Conservation (phyloP, 225 moss, liverwort and hornwort species). For the Polytrichum commune region DNA sequence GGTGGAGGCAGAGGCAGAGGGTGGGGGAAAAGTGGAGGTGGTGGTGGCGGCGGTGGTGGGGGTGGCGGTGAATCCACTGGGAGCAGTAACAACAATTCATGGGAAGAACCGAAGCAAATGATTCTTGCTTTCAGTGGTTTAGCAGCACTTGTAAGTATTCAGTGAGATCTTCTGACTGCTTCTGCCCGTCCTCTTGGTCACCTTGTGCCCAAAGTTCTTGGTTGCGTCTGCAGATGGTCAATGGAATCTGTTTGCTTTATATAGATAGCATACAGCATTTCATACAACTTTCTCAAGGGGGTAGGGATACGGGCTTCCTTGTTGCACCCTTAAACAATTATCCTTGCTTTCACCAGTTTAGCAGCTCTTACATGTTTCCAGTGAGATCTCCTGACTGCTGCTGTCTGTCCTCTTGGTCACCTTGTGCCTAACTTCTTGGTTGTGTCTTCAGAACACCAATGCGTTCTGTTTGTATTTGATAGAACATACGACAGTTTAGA, state of each 20-base stretch:
- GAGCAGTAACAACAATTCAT: constrained; percentile 38
- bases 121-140: constrained; percentile 78
- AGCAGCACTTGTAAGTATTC: constrained; percentile 66
- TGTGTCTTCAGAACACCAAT: background rate
- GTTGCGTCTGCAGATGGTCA: background rate
- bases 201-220: too few relatives aligned
- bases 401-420: background rate
- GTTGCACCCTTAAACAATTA: too few relatives aligned
- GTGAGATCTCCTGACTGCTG: background rate
- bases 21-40: constrained; percentile 54
- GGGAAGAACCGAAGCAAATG: constrained; percentile 83
- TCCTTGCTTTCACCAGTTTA: constrained; percentile 70
- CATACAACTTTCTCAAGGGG: too few relatives aligned
- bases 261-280: too few relatives aligned
- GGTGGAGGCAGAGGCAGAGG: constrained; percentile 65
- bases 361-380: constrained; percentile 58
- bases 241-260: background rate
- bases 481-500: too few relatives aligned
- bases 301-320: too few relatives aligned
- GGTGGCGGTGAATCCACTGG: constrained; percentile 40
- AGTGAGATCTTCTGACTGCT: background rate
- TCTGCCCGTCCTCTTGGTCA: background rate
- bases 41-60: constrained; percentile 51
- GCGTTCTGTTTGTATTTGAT: too few relatives aligned
- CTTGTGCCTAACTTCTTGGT: background rate